These are phyloP conservation scores for Amanita muscaria DNA, from an alignment of 768 basidiomycete species.

Conservation along the genomic window DNA sequence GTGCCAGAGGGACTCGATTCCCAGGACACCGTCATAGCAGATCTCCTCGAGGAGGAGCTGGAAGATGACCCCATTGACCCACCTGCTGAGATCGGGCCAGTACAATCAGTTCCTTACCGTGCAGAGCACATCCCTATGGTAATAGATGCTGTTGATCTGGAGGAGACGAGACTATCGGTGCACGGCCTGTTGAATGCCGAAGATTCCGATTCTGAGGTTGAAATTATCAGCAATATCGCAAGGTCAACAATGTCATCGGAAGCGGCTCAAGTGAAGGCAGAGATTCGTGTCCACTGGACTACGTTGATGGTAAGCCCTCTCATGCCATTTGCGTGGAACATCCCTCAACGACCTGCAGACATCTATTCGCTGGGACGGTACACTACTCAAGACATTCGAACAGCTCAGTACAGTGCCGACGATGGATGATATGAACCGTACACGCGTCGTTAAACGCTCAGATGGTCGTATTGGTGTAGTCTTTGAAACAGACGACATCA, in stretches of 20 bases:
- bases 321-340: too few species aligned
- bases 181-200: too few species aligned
- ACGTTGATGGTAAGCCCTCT: too few species aligned
- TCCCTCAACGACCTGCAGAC: too few species aligned
- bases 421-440: not conserved
- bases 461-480: not conserved
- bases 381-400: not conserved
- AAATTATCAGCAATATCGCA: too few species aligned
- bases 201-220: too few species aligned
- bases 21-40: not conserved
- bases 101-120: not conserved
- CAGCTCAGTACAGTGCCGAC: not conserved
- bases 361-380: not conserved
- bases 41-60: not conserved
- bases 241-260: too few species aligned
- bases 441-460: not conserved
- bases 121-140: too few species aligned
- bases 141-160: too few species aligned
- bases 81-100: not conserved
- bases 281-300: too few species aligned
- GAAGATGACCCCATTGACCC: not conserved
- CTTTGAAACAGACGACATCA: conserved; percentile 6
- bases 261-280: too few species aligned
- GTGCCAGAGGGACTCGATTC: not conserved
- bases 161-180: not conserved